Evolutionary conservation across 2,329 filamentous ascomycete genomes (phyloP).

Genomic region (Rosellinia necatrix): DNA sequence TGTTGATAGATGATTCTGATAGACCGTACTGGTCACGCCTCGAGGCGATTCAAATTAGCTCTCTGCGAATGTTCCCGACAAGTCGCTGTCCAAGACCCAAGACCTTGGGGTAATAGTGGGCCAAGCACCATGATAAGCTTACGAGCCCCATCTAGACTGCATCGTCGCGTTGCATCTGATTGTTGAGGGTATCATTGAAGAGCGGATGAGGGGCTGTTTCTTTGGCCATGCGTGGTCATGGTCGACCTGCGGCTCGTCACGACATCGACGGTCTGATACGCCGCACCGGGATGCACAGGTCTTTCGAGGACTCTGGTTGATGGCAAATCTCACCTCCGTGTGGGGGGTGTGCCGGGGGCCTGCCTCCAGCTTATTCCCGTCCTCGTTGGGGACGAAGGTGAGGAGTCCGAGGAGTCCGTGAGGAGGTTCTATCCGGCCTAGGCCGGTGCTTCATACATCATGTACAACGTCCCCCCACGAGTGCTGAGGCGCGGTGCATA

Average conservation of each 20-base stretch:
- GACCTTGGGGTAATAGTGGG: constrained; percentile 5
- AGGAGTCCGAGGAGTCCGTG: too few species aligned
- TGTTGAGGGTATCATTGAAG: neutral
- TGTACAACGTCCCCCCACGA: neutral
- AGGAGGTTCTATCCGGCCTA: too few species aligned
- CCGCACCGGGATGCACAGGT: neutral
- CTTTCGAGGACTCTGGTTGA: constrained; percentile 3
- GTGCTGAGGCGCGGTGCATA: constrained; percentile 5
- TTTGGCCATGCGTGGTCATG: neutral
- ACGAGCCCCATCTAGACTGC: constrained; percentile 2
- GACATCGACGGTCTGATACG: constrained; percentile 2
- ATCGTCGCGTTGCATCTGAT: neutral
- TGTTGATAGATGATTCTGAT: neutral
- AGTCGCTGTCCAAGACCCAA: neutral
- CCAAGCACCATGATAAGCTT: neutral
- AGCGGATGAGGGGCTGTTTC: constrained; percentile 1
- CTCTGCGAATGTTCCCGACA: neutral
- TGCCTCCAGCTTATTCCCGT: constrained; percentile 3
- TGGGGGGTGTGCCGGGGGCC: neutral
- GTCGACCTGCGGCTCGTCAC: neutral
- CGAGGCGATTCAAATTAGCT: neutral
- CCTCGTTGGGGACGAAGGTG: neutral
- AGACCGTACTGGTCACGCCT: neutral
- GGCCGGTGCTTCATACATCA: constrained; percentile 2
- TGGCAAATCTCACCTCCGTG: constrained; percentile 13